Evolutionary conservation across 768 basidiomycete genomes (phyloP).

Genomic region (Cystoderma amianthinum): DNA sequence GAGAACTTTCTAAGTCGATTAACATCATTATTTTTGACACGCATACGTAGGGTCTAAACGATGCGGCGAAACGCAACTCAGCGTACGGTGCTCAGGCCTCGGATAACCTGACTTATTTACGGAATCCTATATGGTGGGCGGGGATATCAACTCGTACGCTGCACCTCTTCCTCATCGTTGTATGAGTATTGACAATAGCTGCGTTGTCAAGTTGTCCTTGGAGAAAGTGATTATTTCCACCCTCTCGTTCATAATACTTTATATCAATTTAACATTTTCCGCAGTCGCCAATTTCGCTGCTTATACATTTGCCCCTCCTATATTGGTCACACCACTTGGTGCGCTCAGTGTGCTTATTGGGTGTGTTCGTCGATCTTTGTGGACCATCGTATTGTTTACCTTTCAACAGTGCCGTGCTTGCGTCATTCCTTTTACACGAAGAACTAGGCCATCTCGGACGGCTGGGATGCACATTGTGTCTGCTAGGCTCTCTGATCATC

Average conservation of each 20-base stretch:
- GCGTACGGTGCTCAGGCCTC: slow-evolving; percentile 53
- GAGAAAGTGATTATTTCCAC: slow-evolving; percentile 59
- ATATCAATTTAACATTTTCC: slow-evolving; percentile 5
- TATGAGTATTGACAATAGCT: background rate
- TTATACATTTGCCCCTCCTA: slow-evolving; percentile 96
- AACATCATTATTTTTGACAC: slow-evolving; percentile 5
- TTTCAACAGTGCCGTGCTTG: slow-evolving; percentile 79
- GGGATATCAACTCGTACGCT: slow-evolving; percentile 87
- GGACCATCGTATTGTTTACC: slow-evolving; percentile 3
- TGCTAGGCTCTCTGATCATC: slow-evolving; percentile 5
- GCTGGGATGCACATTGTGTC: slow-evolving; percentile 58
- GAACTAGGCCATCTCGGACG: slow-evolving; percentile 90
- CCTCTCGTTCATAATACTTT: background rate
- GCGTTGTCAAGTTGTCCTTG: slow-evolving; percentile 71
- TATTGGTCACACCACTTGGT: slow-evolving; percentile 97
- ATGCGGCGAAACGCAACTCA: slow-evolving; percentile 52
- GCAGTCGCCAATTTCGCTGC: slow-evolving; percentile 89
- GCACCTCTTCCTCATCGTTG: slow-evolving; percentile 4
- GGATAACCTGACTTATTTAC: slow-evolving; percentile 80
- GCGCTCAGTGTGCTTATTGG: slow-evolving; percentile 94
- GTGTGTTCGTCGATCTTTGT: slow-evolving; percentile 27
- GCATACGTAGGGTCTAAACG: slow-evolving; percentile 71
- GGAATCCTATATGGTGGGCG: slow-evolving; percentile 95
- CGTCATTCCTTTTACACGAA: slow-evolving; percentile 89
- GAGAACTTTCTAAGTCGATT: slow-evolving; percentile 8